Evolutionary conservation across 2,329 filamentous ascomycete genomes (phyloP), one percentile per base, ranked within the genome.

Genomic region (Penicillium sp.): DNA sequence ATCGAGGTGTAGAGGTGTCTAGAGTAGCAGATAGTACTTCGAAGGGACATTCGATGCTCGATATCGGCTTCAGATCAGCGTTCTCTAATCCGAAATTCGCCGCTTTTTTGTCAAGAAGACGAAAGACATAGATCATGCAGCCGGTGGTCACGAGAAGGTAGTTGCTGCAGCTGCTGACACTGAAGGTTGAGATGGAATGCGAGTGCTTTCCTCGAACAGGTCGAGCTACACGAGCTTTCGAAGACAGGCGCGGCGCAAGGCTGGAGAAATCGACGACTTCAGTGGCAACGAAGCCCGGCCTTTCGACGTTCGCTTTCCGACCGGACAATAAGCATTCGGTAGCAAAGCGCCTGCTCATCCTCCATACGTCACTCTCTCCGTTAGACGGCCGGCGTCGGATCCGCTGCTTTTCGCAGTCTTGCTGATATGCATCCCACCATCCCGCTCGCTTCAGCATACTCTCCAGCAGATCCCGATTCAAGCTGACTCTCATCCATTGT

Each of bases 21-120:
- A 88, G 85, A 55, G 81, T 82, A 59, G 83, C 81, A 3, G 79
- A 77, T 5, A 88, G 64, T 2, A 87, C 79, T 40, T 77, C 72
- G 14, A 76, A 72, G 11, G 82, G 82, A 58, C 84, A 87, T 13
- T 77, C 63, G 10, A 88, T 76, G 36, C 72, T 79, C 1, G 81
- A 76, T 14, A 83, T 65, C 2, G 78, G 79, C 39, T 70, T 55
- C 48, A 81, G 46, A 60, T 61, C 58, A 51, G 70, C 58, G 53
- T 65, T 57, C 31, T 62, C 64, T 55, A 67, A 50, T 45, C 58
- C 50, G 52, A 63, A 48, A 46, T 57, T 28, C 42, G 40, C 53
- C 18, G 46, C 22, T 27, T 48, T 63, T 16, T 53, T 53, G 24
- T 54, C 55, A 4, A 63, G 56, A 49, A 85, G 57, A 41, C 69